Conservation (phyloP, 2,329 filamentous ascomycete species). For the Bipolaris zeicola region DNA sequence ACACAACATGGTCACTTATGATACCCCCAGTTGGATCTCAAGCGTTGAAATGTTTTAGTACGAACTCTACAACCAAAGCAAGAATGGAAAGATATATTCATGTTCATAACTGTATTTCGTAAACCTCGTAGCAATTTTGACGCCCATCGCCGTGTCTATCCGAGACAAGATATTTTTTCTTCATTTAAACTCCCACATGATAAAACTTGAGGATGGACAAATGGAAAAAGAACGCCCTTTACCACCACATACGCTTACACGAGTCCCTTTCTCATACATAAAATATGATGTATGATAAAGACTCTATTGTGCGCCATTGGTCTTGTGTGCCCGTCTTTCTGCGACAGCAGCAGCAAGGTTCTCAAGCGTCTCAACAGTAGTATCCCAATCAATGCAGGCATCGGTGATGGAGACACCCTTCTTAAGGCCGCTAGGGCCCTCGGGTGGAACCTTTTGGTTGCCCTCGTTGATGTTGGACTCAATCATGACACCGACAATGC, state of each 20-base stretch:
- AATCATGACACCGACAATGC: slow-evolving; percentile 97
- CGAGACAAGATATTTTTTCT: neutral
- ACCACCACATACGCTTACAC: neutral
- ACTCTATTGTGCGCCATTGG: slow-evolving; percentile 27
- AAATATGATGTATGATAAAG: neutral
- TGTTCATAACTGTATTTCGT: neutral
- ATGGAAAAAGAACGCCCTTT: neutral
- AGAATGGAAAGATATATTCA: neutral
- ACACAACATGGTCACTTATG: neutral
- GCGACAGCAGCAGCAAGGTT: slow-evolving; percentile 84
- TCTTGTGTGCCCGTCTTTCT: slow-evolving; percentile 64
- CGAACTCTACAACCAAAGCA: neutral
- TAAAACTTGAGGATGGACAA: neutral
- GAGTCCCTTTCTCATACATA: neutral
- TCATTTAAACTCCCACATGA: neutral
- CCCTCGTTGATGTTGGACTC: slow-evolving; percentile 96
- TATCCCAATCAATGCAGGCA: slow-evolving; percentile 93
- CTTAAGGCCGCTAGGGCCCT: slow-evolving; percentile 78
- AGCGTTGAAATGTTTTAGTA: neutral
- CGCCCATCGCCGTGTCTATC: neutral
- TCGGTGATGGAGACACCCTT: slow-evolving; percentile 95
- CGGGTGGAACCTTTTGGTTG: slow-evolving; percentile 75
- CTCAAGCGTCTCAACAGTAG: slow-evolving; percentile 79
- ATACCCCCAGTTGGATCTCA: slow-evolving; percentile 7
- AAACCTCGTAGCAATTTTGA: neutral